Percentiles rank a stretch among this genome's conserved stretches.
phyloP scores from a whole-genome alignment of 2,329 filamentous ascomycete species.

The Pseudogymnoascus sp. region DNA sequence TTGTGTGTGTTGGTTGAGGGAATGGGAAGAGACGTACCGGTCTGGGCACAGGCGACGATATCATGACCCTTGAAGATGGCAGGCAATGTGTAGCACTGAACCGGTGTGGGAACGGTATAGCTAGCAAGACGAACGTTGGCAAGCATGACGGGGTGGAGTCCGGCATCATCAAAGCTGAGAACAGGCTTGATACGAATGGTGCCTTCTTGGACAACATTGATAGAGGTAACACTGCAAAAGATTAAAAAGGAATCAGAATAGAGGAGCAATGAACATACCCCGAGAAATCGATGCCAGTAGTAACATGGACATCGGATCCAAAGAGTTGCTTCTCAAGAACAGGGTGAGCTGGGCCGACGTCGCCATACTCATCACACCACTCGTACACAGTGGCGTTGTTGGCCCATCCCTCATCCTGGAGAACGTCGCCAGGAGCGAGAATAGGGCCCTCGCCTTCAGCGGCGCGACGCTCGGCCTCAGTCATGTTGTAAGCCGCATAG shows the following conservation, averaged over 20 bases:
- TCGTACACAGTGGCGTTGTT: slow-evolving; percentile 50
- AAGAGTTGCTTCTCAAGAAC: slow-evolving; percentile 73
- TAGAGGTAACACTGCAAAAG: slow-evolving; percentile 40
- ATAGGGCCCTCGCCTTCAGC: slow-evolving; percentile 15
- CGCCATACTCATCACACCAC: slow-evolving; percentile 78
- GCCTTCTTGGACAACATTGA: slow-evolving; percentile 51
- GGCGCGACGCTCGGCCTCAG: slow-evolving; percentile 8
- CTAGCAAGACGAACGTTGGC: slow-evolving; percentile 66
- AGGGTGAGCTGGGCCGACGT: slow-evolving; percentile 64
- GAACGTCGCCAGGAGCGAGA: neutral
- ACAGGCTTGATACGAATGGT: slow-evolving; percentile 41
- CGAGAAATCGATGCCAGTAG: slow-evolving; percentile 53
- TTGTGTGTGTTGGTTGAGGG: slow-evolving; percentile 9
- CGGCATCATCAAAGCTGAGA: slow-evolving; percentile 61
- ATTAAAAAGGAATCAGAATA: slow-evolving; percentile 18
- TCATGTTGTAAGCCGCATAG: slow-evolving; percentile 24
- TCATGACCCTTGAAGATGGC: slow-evolving; percentile 70
- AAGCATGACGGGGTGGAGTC: slow-evolving; percentile 74
- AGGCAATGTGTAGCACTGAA: slow-evolving; percentile 78
- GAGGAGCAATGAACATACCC: slow-evolving; percentile 37
- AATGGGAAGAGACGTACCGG: slow-evolving; percentile 51
- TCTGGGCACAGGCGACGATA: slow-evolving; percentile 84
- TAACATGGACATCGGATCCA: slow-evolving; percentile 40
- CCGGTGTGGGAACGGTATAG: slow-evolving; percentile 69
- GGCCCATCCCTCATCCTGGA: slow-evolving; percentile 19